These are phyloP conservation scores for Aegilops bicornis DNA, from an alignment of 176 grass and related monocot genomes.

Conservation along the genomic window DNA sequence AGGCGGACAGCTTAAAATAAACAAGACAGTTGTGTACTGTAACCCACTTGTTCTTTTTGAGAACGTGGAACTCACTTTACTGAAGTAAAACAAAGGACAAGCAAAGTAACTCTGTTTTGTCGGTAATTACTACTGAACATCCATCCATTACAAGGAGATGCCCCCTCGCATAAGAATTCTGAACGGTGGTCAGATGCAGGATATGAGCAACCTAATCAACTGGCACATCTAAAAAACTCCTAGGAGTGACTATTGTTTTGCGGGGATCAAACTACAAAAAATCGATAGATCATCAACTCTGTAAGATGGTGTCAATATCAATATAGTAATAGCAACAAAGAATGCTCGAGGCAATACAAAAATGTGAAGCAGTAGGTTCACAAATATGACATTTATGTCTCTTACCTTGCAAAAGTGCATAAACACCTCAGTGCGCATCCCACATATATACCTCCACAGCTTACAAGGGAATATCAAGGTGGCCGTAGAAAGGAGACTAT, in stretches of 20 bases:
- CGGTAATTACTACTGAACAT: background rate
- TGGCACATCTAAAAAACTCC: background rate
- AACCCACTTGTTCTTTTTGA: background rate
- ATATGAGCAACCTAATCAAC: background rate
- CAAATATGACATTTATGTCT: background rate
- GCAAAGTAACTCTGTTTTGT: background rate
- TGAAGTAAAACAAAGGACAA: background rate
- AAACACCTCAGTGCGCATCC: constrained; percentile 5
- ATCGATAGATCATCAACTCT: background rate
- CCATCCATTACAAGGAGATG: background rate
- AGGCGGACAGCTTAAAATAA: background rate
- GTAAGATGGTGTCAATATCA: background rate
- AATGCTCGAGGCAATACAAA: background rate
- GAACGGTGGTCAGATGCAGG: background rate
- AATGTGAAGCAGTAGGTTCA: constrained; percentile 4
- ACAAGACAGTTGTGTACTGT: background rate
- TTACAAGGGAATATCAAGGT: background rate
- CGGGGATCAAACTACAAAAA: background rate
- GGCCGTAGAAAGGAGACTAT: constrained; percentile 6
- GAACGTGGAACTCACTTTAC: background rate
- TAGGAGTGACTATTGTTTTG: background rate
- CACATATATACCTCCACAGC: background rate
- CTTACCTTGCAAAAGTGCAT: constrained; percentile 23
- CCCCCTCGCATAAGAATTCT: background rate
- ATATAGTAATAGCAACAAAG: constrained; percentile 1